These are phyloP conservation scores for Populus hybrid DNA, from an alignment of 441 rosid genomes.

Conservation along the genomic window DNA sequence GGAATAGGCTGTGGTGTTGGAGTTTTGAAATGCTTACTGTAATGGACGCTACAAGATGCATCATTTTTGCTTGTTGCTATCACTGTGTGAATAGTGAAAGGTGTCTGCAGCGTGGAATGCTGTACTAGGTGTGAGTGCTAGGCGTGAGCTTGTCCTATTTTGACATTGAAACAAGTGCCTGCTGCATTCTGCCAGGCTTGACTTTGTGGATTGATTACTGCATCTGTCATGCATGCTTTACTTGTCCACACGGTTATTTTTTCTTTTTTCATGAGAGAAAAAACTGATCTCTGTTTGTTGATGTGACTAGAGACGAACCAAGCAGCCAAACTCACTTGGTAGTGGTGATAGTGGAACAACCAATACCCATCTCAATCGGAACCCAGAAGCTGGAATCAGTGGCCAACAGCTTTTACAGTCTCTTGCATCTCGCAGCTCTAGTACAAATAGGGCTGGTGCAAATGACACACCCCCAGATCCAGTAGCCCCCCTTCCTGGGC, in stretches of 20 bases:
- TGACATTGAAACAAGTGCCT: not conserved
- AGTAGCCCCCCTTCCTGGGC: constrained; percentile 19
- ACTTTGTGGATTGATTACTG: not conserved
- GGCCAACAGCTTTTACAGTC: constrained; percentile 63
- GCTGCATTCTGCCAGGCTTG: not conserved
- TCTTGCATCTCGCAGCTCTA: constrained; percentile 47
- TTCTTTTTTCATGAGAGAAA: not conserved
- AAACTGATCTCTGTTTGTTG: constrained; percentile 3
- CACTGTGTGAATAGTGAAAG: not conserved
- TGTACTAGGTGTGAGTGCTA: not conserved
- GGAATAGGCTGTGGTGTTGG: not conserved
- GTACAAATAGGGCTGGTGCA: constrained; percentile 16
- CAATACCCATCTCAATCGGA: constrained; percentile 32
- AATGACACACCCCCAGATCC: constrained; percentile 21
- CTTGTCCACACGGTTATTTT: not conserved
- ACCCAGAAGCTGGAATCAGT: constrained; percentile 31
- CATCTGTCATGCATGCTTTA: not conserved
- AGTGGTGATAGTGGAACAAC: constrained; percentile 38
- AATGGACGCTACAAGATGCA: not conserved
- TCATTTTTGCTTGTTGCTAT: not conserved
- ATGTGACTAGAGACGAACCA: constrained; percentile 44
- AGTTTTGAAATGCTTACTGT: not conserved
- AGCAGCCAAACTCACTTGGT: constrained; percentile 37
- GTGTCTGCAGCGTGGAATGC: not conserved
- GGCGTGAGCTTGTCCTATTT: not conserved